These are phyloP conservation scores for Urochloa ruziziensis DNA, from an alignment of 176 grass and related monocot genomes.

Conservation along the genomic window DNA sequence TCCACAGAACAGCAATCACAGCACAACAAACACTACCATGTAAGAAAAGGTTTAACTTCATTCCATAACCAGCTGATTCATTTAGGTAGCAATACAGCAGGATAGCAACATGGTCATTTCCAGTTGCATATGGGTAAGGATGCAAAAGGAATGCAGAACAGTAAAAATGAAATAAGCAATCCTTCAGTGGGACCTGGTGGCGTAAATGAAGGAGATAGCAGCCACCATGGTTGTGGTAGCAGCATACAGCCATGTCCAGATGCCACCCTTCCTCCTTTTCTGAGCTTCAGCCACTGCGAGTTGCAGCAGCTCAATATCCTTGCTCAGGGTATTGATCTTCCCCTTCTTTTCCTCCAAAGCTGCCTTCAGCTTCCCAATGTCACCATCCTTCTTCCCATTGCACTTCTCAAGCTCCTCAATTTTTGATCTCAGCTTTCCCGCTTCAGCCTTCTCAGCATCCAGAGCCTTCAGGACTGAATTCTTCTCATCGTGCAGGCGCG, in stretches of 20 bases:
- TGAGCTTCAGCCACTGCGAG: conserved; percentile 45
- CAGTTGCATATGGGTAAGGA: conserved; percentile 13
- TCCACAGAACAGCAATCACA: background rate
- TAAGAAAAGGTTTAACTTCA: conserved; percentile 30
- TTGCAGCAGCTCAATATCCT: conserved; percentile 39
- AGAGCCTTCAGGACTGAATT: conserved; percentile 36
- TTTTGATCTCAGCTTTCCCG: conserved; percentile 28
- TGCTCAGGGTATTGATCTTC: conserved; percentile 35
- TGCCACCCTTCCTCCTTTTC: conserved; percentile 38
- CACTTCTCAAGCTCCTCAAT: conserved; percentile 43
- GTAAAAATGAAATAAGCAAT: background rate
- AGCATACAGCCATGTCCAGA: conserved; percentile 64
- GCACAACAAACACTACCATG: background rate
- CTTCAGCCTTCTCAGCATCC: conserved; percentile 37
- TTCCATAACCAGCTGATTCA: conserved; percentile 36
- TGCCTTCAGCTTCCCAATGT: conserved; percentile 38
- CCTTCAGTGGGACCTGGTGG: conserved; percentile 37
- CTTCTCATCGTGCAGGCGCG: conserved; percentile 31
- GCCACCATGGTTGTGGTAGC: conserved; percentile 52
- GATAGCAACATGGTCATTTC: conserved; percentile 22
- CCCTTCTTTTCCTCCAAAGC: conserved; percentile 30
- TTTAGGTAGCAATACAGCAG: conserved; percentile 10
- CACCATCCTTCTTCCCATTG: conserved; percentile 31
- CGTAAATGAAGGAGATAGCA: conserved; percentile 64
- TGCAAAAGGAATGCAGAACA: background rate